phyloP scores from a whole-genome alignment of 768 basidiomycete genomes.

The Grammothele lineata region DNA sequence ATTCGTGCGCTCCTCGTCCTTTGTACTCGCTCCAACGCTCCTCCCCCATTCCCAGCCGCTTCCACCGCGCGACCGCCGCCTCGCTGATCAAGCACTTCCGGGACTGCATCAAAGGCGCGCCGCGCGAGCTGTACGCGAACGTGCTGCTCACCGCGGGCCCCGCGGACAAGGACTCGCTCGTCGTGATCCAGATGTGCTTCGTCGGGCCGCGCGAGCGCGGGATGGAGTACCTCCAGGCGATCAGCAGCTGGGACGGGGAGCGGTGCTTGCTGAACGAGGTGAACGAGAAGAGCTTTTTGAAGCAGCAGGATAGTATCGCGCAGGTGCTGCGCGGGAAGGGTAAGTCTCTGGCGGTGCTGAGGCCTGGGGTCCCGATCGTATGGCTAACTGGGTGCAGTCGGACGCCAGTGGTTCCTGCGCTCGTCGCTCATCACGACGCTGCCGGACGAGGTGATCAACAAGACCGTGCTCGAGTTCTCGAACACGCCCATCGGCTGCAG shows the following conservation, averaged over 20 bases:
- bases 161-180: constrained; percentile 74
- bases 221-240: constrained; percentile 74
- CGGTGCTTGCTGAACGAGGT: constrained; percentile 85
- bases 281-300: constrained; percentile 81
- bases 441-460: constrained; percentile 80
- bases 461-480: constrained; percentile 78
- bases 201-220: constrained; percentile 71
- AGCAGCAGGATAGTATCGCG: constrained; percentile 89
- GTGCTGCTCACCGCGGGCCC: constrained; percentile 89
- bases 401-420: constrained; percentile 89
- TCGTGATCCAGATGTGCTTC: constrained; percentile 92
- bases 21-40: too few relatives aligned
- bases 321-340: constrained; percentile 85
- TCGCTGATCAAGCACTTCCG: constrained; percentile 89
- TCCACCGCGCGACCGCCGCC: constrained; percentile 81
- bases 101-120: constrained; percentile 87
- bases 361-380: background rate
- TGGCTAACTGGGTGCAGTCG: constrained; percentile 40
- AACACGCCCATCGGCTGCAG: constrained; percentile 89
- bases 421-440: constrained; percentile 79
- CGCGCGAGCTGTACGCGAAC: constrained; percentile 85
- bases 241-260: constrained; percentile 88
- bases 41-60: constrained; percentile 50
- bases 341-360: constrained; percentile 26
- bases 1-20: too few relatives aligned